Evolutionary conservation across 2,329 filamentous ascomycete genomes (phyloP), one percentile per base, ranked within the genome.

Genomic region (Macrophomina pseudophaseolina): DNA sequence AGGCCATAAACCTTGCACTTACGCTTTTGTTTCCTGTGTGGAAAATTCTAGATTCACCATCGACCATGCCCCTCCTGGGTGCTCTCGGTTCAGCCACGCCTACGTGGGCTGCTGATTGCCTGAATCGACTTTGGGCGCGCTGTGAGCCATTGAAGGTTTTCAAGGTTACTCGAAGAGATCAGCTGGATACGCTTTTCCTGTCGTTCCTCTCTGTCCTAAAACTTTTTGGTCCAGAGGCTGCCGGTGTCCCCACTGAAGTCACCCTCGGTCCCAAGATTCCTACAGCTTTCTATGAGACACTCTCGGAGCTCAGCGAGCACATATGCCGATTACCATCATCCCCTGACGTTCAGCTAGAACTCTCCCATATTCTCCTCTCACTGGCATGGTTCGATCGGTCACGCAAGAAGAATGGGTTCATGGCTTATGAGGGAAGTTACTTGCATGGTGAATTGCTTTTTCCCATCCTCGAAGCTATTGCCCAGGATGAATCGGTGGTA

Each of bases 1-100:
- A 70, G 48, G 73, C 75, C 3, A 70, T 74, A 9, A 69, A 74
- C 42, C 65, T 76, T 32, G 74, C 71, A 0, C 69, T 78, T 18
- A 18, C 49, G 18, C 49, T 66, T 8, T 3, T 66, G 4, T 23
- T 9, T 8, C 11, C 65, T 12, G 40, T 48, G 12, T 66, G 38
- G 35, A 52, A 23, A 16, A 42, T 33, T n/a, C 16, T 59, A n/a
- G 44, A 14, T 18, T 30, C 35, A 8, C 5, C 44, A 5, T 44
- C 30, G 18, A 46, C 4, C 33, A 59, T 33, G 16, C 52, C n/a
- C 44, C 16, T 59, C n/a, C 9, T 44, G 12, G 35, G 14, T 16
- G n/a, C 35, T 3, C 5, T n/a, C 32, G 56, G 42, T 28, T 16
- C 38, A 30, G 12, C 49, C 6, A 48, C 44, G 16, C 53, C 33